Evolutionary conservation across 495 filamentous ascomycete genomes (phyloP).

Genomic region (Staphylotrichum tortipilum): DNA sequence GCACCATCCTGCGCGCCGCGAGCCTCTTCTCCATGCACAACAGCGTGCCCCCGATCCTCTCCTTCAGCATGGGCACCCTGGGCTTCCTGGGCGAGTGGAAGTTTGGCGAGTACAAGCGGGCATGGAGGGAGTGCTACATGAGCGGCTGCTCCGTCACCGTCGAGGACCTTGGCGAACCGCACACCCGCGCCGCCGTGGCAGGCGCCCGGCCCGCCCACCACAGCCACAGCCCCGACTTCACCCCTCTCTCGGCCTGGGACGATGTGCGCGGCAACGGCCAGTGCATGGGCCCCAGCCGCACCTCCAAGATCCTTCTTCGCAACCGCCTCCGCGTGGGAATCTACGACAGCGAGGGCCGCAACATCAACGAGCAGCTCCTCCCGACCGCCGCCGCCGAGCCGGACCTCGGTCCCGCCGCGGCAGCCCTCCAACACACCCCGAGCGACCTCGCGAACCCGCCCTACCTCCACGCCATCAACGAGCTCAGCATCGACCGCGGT

Average conservation of each 20-base stretch:
- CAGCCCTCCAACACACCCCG: not conserved
- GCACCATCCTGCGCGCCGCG: constrained; percentile 85
- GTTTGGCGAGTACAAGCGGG: constrained; percentile 79
- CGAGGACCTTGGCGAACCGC: constrained; percentile 35
- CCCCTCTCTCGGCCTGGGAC: constrained; percentile 46
- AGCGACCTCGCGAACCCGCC: not conserved
- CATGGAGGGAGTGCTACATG: constrained; percentile 90
- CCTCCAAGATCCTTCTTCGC: constrained; percentile 72
- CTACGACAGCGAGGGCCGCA: constrained; percentile 53
- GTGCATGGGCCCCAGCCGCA: constrained; percentile 65
- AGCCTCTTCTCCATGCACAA: constrained; percentile 79
- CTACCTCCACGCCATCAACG: constrained; percentile 82
- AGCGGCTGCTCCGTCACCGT: constrained; percentile 59
- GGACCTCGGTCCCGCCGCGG: constrained; percentile 21
- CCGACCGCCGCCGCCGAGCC: constrained; percentile 37
- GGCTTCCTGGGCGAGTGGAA: constrained; percentile 97
- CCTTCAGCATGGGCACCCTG: constrained; percentile 92
- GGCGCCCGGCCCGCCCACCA: constrained; percentile 13
- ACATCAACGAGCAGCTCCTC: constrained; percentile 41
- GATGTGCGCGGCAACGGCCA: constrained; percentile 73
- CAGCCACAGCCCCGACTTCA: not conserved
- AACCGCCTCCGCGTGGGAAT: constrained; percentile 78
- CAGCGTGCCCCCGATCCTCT: constrained; percentile 82
- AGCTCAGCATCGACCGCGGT: constrained; percentile 87
- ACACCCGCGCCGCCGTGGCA: constrained; percentile 31